Evolutionary conservation across 176 grass and related monocot genomes (phyloP), one percentile per base, ranked within the genome.

Genomic region (Phragmites australis): DNA sequence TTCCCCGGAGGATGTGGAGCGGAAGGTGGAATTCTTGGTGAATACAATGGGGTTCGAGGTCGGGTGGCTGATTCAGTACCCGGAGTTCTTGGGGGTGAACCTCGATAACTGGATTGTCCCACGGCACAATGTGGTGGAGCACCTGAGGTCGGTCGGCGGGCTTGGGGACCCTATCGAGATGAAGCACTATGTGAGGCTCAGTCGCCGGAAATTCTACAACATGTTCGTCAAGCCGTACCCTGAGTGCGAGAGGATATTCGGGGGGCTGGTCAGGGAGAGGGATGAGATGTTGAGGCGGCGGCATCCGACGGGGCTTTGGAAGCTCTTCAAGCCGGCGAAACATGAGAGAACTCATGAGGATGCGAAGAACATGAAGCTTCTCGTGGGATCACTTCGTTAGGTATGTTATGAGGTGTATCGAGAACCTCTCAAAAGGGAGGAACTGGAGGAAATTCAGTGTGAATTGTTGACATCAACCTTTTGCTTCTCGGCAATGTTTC

Each of bases 191-290:
- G 90, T 93, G 21, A 83, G 85, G 65, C 73, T 98, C 34, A 94
- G 86, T 76, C 93, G 92, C 64, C 68, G 41, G 60, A 89, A 47
- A 74, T 94, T 98, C 23, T 94, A 93, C 55, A 98, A 94, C 73
- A 48, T 94, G 65, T 98, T 93, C 26, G 92, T 94, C 43, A 94
- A 98, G 76, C 96, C 96, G 0, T 98, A 98, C 66, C 90, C 90
- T 0, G 90, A 98, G 61, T 98, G 92, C 1, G 42, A 94, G 83
- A 88, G 71, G 81, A 94, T 98, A 5, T 98, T 94, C 76, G 81
- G 76, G 5, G 80, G 77, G 6, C n/a, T 39, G 0, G 80, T 70
- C 6, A 84, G 87, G 63, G 82, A 63, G 23, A 83, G 29, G 70
- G 77, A 76, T 9, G 75, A 76, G 30, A 59, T 66, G 61, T 68